phyloP scores from a whole-genome alignment of 345 rosid genomes.

The Acer negundo region DNA sequence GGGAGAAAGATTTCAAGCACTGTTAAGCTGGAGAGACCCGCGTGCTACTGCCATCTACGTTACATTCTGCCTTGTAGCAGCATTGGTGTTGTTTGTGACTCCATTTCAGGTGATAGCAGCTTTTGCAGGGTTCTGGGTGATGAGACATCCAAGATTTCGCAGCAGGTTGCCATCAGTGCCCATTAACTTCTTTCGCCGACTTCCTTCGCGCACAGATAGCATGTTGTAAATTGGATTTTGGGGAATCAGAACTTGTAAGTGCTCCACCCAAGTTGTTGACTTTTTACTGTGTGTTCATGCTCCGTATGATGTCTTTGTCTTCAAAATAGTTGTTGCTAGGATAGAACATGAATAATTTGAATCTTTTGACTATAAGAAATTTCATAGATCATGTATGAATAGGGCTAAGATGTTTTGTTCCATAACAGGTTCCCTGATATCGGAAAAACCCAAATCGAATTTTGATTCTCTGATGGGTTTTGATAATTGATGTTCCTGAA shows the following conservation, averaged over 20 bases:
- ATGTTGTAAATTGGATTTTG: conserved; percentile 52
- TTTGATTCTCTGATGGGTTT: neutral
- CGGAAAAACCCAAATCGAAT: neutral
- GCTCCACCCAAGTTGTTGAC: neutral
- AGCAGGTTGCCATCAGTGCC: conserved; percentile 81
- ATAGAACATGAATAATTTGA: conserved; percentile 5
- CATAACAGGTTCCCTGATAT: neutral
- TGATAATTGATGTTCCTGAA: neutral
- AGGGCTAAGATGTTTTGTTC: neutral
- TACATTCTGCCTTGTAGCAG: conserved; percentile 76
- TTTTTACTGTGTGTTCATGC: conserved; percentile 5
- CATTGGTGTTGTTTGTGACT: conserved; percentile 80
- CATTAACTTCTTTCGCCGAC: conserved; percentile 90
- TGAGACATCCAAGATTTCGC: conserved; percentile 96
- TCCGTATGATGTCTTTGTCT: conserved; percentile 8
- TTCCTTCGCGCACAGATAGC: conserved; percentile 90
- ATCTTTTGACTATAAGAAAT: neutral
- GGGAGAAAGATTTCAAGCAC: conserved; percentile 85
- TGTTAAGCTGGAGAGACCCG: conserved; percentile 98
- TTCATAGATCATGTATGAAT: neutral
- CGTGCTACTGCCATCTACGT: conserved; percentile 78
- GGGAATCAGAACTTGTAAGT: conserved; percentile 7
- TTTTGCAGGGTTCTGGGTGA: conserved; percentile 69
- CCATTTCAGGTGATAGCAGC: conserved; percentile 88
- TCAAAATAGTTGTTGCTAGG: neutral